A percentile compares a stretch with the other conserved stretches of the same genome.
Evolutionary conservation across 768 basidiomycete species (phyloP).

Genomic region (Lepiota venenata): DNA sequence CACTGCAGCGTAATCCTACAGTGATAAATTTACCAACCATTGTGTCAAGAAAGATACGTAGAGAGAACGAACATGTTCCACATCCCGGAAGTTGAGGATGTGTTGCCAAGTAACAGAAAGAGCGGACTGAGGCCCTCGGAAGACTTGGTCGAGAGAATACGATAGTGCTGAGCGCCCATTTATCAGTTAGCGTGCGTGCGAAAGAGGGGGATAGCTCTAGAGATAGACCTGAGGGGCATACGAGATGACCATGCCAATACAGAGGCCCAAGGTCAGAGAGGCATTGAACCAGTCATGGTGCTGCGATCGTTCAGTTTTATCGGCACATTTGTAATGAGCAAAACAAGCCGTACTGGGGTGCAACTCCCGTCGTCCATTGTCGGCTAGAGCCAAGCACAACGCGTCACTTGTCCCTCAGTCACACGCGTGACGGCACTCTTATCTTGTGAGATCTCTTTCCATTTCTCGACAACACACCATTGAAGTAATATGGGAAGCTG

Average conservation of each 20-base stretch:
- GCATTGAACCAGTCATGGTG: slow-evolving; percentile 70
- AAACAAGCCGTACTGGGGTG: neutral
- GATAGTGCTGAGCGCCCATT: slow-evolving; percentile 49
- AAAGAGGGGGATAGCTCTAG: neutral
- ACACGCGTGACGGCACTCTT: too few species aligned
- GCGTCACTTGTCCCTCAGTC: too few species aligned
- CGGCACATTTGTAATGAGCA: neutral
- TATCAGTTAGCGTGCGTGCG: neutral
- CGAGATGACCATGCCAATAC: slow-evolving; percentile 71
- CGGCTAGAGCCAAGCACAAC: too few species aligned
- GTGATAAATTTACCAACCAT: slow-evolving; percentile 11
- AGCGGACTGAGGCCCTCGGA: slow-evolving; percentile 91
- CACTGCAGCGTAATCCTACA: slow-evolving; percentile 12
- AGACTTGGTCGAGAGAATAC: slow-evolving; percentile 74
- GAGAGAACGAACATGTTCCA: slow-evolving; percentile 66
- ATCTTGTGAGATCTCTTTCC: too few species aligned
- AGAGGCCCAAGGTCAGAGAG: slow-evolving; percentile 62
- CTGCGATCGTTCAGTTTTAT: slow-evolving; percentile 29
- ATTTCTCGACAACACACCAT: too few species aligned
- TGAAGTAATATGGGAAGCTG: too few species aligned
- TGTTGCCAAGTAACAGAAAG: slow-evolving; percentile 87
- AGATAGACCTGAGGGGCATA: slow-evolving; percentile 74
- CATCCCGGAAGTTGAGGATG: slow-evolving; percentile 77
- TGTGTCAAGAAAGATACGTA: neutral
- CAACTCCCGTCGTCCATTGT: slow-evolving; percentile 3